A percentile compares a stretch with the other conserved stretches of the same genome.
Conservation (phyloP, 2,329 filamentous ascomycete species). For the Colletotrichum sp. region DNA sequence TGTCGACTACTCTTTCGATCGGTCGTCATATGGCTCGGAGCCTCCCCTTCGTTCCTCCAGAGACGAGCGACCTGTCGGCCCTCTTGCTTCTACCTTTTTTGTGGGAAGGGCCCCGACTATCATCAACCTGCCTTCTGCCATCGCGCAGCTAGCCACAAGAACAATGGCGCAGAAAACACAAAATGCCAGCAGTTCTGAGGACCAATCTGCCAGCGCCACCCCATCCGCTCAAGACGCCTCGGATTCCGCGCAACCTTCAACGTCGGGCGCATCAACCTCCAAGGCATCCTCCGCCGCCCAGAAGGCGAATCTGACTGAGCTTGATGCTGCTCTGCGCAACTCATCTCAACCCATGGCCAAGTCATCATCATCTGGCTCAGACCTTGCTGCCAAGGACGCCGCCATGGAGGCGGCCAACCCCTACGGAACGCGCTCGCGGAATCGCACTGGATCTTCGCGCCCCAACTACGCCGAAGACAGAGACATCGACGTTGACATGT, state of each 20-base stretch:
- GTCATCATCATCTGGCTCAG: slow-evolving; percentile 50
- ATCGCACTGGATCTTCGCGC: slow-evolving; percentile 79
- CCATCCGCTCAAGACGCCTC: slow-evolving; percentile 19
- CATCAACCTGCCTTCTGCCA: not conserved
- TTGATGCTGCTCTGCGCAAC: slow-evolving; percentile 35
- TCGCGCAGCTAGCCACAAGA: slow-evolving; percentile 10
- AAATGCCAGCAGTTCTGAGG: slow-evolving; percentile 16
- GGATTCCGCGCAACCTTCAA: slow-evolving; percentile 18
- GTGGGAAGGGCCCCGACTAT: slow-evolving; percentile 21
- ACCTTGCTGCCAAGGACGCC: slow-evolving; percentile 52
- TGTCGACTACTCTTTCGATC: not conserved
- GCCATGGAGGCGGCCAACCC: slow-evolving; percentile 63
- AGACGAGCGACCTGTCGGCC: slow-evolving; percentile 19
- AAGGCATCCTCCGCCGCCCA: slow-evolving; percentile 7
- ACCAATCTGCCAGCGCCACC: slow-evolving; percentile 23
- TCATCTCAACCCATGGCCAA: slow-evolving; percentile 52
- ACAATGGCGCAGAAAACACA: slow-evolving; percentile 23
- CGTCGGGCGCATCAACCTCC: slow-evolving; percentile 10
- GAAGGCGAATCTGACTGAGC: slow-evolving; percentile 37
- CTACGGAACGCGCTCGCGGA: slow-evolving; percentile 94
- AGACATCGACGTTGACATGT: slow-evolving; percentile 85
- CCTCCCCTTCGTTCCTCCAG: slow-evolving; percentile 1
- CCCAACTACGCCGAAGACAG: slow-evolving; percentile 95
- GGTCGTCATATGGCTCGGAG: slow-evolving; percentile 12
- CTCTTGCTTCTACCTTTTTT: slow-evolving; percentile 16